Conservation (phyloP, 208 protist species). For the Kentomonas sorsogonicus region DNA sequence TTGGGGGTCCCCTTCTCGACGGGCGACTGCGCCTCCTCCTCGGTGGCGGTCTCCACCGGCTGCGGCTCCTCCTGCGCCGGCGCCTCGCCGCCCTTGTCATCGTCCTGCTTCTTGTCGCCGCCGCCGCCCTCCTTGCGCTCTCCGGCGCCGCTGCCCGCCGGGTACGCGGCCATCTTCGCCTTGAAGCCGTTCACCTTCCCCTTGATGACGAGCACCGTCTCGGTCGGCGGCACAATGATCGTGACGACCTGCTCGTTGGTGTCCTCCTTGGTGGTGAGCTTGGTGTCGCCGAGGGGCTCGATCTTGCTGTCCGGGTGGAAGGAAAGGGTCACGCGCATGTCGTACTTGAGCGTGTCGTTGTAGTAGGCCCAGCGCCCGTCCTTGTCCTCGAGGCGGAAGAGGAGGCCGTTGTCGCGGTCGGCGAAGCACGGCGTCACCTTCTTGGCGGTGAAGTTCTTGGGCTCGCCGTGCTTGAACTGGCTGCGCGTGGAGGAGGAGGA, state of each 20-base stretch:
- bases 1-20: no score
- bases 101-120: background rate
- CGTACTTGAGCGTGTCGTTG: slow-evolving; percentile 68
- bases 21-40: no score
- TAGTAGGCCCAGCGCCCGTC: slow-evolving; percentile 62
- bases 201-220: slow-evolving; percentile 72
- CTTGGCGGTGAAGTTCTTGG: slow-evolving; percentile 43
- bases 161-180: slow-evolving; percentile 53
- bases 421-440: slow-evolving; percentile 45
- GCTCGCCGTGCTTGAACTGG: slow-evolving; percentile 26
- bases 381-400: slow-evolving; percentile 70
- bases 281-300: slow-evolving; percentile 42
- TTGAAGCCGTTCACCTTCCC: slow-evolving; percentile 53
- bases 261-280: slow-evolving; percentile 26
- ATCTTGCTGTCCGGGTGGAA: slow-evolving; percentile 48
- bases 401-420: slow-evolving; percentile 60
- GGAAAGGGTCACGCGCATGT: slow-evolving; percentile 62
- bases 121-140: background rate
- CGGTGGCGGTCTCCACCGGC: no score
- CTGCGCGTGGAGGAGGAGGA: slow-evolving; percentile 3
- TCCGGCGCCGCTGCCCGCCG: slow-evolving; percentile 18
- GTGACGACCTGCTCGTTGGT: slow-evolving; percentile 37
- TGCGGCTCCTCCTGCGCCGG: no score
- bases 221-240: slow-evolving; percentile 42
- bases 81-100: background rate